Base-by-base conservation (phyloP, 208 protist genomes). In the Leishmania braziliensis region DNA sequence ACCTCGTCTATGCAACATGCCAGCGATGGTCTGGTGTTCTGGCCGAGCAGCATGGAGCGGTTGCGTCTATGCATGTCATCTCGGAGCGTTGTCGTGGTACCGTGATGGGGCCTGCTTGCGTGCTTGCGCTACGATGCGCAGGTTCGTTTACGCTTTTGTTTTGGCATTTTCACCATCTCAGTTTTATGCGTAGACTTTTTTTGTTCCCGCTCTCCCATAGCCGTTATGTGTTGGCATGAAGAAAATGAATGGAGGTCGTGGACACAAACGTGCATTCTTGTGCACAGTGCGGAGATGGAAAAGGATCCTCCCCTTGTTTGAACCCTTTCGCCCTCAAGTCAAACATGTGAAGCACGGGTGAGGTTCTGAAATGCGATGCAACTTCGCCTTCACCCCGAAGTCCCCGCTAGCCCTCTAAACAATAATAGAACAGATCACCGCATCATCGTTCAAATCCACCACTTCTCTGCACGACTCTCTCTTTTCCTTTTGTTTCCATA, bases 21-120 rank as follows among this genome's bases (percentile, higher is more conserved):
- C 29, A 76, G 20, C 48, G 66, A 68, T 23, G 75, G 3, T 48
- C 36, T 48, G 26, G 62, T 79, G 62, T 92, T 78, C 60, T 91
- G 88, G 88, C 88, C 88, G 33, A 83, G 58, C 72, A 89, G 88
- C 53, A 62, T 89, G 50, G 80, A 84, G 69, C 75, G 79, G 29
- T 91, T 80, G 72, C 48, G 12, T 23, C 53, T 39, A 50, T 63
- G 74, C 39, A 51, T 20, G 20, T 53, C 8, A n/a, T 73, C 26
- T 18, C 26, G 26, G 20, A 70, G 58, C 63, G 90, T 88, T 75
- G 29, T 95, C 12, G 87, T 78, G 48, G 20, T 78, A 50, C 14
- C 26, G 10, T 36, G 46, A 23, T 3, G 46, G 9, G 46, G 10
- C 43, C 48, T 53, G 69, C 26, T 73, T 71, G 39, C 9, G 23